These are phyloP conservation scores for Bocquillonia castaneifolia DNA, from an alignment of 441 rosid species.

Conservation along the genomic window DNA sequence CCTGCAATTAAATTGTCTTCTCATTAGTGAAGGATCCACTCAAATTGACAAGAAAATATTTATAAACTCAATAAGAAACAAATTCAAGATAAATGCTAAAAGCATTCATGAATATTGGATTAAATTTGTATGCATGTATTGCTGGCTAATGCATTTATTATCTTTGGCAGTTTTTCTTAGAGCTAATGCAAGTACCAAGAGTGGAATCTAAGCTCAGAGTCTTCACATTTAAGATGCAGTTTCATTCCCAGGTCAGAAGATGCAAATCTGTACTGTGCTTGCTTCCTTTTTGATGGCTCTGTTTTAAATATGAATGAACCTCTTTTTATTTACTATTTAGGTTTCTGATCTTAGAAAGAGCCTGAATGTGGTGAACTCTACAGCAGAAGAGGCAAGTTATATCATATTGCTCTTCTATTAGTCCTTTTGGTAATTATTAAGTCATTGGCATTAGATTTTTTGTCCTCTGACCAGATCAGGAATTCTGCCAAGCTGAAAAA, in stretches of 20 bases:
- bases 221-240: slow-evolving; percentile 89
- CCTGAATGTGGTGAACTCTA: slow-evolving; percentile 68
- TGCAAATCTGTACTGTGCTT: slow-evolving; percentile 13
- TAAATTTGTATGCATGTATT: not conserved
- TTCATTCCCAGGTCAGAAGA: slow-evolving; percentile 60
- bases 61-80: not conserved
- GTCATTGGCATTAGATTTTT: slow-evolving; percentile 5
- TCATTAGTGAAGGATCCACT: not conserved
- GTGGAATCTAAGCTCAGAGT: slow-evolving; percentile 91
- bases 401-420: not conserved
- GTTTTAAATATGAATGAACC: slow-evolving; percentile 27
- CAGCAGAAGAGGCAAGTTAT: slow-evolving; percentile 69
- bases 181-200: slow-evolving; percentile 85
- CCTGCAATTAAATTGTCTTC: not conserved
- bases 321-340: slow-evolving; percentile 31
- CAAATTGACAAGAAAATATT: not conserved
- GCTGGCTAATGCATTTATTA: slow-evolving; percentile 10
- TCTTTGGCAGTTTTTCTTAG: slow-evolving; percentile 73
- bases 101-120: not conserved
- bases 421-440: not conserved
- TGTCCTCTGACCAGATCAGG: slow-evolving; percentile 46
- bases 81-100: slow-evolving; percentile 7
- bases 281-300: slow-evolving; percentile 14
- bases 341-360: slow-evolving; percentile 72
- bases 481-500: slow-evolving; percentile 70